Evolutionary conservation across 2,329 filamentous ascomycete species (phyloP), one percentile per base, ranked within the genome.

Genomic region (Clarireedia hainanense): DNA sequence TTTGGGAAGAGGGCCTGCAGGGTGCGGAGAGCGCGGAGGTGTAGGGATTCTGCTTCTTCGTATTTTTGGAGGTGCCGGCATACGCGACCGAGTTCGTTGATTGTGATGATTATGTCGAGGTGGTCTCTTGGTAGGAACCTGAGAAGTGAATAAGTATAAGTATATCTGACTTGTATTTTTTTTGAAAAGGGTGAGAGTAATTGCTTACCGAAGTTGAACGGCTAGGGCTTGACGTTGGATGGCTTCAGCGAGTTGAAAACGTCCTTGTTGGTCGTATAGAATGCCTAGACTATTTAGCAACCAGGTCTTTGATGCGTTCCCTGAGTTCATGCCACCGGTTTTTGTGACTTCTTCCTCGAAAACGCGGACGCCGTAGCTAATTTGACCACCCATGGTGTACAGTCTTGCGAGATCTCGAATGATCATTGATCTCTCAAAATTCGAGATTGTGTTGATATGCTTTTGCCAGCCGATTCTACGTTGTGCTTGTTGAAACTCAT

Each of bases 251-350:
- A 55, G 52, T 10, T 47, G 37, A 4, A 50, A 55, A 7, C 52
- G 14, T 17, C 52, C 46, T 55, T 55, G 52, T n/a, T 55, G 52
- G 26, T 55, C 52, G 47, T 55, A 55, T 10, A 55, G 52, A 26
- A 55, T 55, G 2, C 52, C 52, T 30, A 55, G 52, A 27, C 52
- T 55, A 12, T 55, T 55, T 5, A 55, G 10, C 36, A 55, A 5
- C 46, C 52, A 55, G 4, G 52, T 39, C 26, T 55, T 55, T 10
- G 52, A 55, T 4, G 36, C 52, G 45, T 55, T 55, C 6, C 52
- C 52, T 3, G 52, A 55, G 45, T 50, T 55, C 2, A 42, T 55
- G 24, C 52, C 52, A 17, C 46, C 52, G 14, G 52, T 55, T 23
- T 55, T 55, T 15, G 52, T 50, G 15, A 55, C 49, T 27, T 55